Evolutionary conservation across 202 grass and related monocot genomes (phyloP).

Genomic region (Eragrostis tef): DNA sequence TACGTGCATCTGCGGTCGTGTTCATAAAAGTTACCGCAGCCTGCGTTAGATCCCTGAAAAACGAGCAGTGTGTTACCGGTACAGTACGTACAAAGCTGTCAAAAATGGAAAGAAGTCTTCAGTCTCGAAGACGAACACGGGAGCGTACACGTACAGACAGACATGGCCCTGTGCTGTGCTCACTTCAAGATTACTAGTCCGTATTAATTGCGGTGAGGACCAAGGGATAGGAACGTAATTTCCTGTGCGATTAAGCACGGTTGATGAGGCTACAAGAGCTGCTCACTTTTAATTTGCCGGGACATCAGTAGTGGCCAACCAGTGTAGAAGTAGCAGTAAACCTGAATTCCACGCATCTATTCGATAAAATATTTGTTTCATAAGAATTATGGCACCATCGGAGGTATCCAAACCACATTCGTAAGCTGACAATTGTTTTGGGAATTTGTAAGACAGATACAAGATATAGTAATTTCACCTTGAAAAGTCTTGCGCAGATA

Average conservation of each 20-base stretch:
- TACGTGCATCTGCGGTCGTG: neutral
- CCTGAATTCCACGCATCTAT: too few relatives aligned
- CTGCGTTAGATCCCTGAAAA: neutral
- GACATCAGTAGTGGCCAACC: too few relatives aligned
- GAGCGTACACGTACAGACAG: neutral
- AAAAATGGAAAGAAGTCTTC: neutral
- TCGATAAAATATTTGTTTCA: too few relatives aligned
- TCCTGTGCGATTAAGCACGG: neutral
- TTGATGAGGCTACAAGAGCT: too few relatives aligned
- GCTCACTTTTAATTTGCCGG: too few relatives aligned
- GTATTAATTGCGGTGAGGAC: neutral
- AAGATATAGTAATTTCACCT: too few relatives aligned
- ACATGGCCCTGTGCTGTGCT: slow-evolving; percentile 12
- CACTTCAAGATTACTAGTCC: slow-evolving; percentile 22
- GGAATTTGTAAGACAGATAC: too few relatives aligned
- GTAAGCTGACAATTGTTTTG: too few relatives aligned
- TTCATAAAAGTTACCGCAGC: slow-evolving; percentile 3
- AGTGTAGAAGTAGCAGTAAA: too few relatives aligned
- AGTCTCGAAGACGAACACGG: neutral
- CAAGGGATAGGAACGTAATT: slow-evolving; percentile 15
- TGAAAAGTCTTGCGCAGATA: too few relatives aligned
- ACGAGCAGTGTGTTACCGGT: neutral
- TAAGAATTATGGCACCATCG: too few relatives aligned
- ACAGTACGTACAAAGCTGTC: neutral
- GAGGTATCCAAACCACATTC: too few relatives aligned